phyloP scores from a whole-genome alignment of 495 filamentous ascomycete genomes.

The Schizothecium vesticola region DNA sequence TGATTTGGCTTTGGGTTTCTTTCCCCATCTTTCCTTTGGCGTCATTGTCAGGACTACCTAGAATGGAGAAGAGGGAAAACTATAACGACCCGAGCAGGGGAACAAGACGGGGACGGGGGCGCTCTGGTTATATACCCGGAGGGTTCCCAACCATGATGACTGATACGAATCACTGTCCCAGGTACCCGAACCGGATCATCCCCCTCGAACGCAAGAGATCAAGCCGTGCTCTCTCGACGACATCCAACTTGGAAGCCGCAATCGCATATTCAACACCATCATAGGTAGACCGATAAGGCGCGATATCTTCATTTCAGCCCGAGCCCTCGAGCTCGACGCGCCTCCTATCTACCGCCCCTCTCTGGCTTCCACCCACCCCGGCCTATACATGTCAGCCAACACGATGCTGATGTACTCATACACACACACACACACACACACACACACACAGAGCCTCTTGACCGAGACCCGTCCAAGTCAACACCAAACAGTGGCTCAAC shows the following conservation, averaged over 20 bases:
- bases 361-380: neutral
- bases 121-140: neutral
- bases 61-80: neutral
- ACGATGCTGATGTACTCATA: constrained; percentile 28
- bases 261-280: neutral
- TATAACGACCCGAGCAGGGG: neutral
- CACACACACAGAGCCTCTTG: constrained; percentile 18
- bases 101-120: neutral
- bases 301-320: neutral
- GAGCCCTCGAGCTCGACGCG: neutral
- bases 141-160: neutral
- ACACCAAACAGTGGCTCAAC: constrained; percentile 5
- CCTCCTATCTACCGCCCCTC: neutral
- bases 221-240: neutral
- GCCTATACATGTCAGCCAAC: constrained; percentile 22
- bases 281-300: neutral
- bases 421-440: constrained; percentile 23
- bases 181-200: neutral
- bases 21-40: neutral
- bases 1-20: neutral
- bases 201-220: neutral
- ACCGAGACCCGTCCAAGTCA: neutral
- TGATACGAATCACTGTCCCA: neutral
- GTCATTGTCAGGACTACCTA: neutral
- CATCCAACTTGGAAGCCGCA: neutral